Percentiles rank a stretch among this genome's conserved stretches.
Conservation (phyloP, 176 grass and related monocot genomes). For the sorghum (Sorghum bicolor) region DNA sequence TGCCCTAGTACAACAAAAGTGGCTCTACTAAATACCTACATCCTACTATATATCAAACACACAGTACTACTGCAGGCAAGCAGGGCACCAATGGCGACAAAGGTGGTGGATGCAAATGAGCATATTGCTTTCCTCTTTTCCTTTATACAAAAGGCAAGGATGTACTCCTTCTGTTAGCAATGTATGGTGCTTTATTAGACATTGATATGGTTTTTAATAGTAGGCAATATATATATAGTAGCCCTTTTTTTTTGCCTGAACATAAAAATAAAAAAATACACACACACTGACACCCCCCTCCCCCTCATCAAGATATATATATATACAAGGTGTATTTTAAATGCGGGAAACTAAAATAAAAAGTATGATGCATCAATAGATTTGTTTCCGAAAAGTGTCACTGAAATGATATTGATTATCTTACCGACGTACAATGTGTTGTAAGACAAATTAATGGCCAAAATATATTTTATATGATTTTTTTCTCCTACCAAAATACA, state of each 20-base stretch:
- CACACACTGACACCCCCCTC: no score
- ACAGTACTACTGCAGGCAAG: not conserved
- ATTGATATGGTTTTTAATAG: not conserved
- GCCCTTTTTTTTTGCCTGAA: not conserved
- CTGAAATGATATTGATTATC: not conserved
- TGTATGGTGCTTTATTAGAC: not conserved
- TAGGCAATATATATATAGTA: not conserved
- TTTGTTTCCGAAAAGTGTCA: not conserved
- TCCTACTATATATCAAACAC: slow-evolving; percentile 37
- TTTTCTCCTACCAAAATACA: not conserved
- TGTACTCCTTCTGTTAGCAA: not conserved
- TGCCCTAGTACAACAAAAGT: slow-evolving; percentile 30
- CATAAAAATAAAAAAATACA: not conserved
- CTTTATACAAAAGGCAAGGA: slow-evolving; percentile 2
- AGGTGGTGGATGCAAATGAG: slow-evolving; percentile 14
- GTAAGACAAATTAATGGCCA: not conserved
- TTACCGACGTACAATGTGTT: no score
- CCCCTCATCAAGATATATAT: not conserved
- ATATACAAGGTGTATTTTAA: not conserved
- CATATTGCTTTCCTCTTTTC: slow-evolving; percentile 26
- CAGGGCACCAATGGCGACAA: slow-evolving; percentile 8
- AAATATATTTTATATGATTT: not conserved
- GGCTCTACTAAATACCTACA: slow-evolving; percentile 25
- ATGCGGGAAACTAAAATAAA: not conserved
- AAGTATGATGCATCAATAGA: no score